Evolutionary conservation across 805 yeast species (phyloP).

Genomic region (Scheffersomyces ergatensis): DNA sequence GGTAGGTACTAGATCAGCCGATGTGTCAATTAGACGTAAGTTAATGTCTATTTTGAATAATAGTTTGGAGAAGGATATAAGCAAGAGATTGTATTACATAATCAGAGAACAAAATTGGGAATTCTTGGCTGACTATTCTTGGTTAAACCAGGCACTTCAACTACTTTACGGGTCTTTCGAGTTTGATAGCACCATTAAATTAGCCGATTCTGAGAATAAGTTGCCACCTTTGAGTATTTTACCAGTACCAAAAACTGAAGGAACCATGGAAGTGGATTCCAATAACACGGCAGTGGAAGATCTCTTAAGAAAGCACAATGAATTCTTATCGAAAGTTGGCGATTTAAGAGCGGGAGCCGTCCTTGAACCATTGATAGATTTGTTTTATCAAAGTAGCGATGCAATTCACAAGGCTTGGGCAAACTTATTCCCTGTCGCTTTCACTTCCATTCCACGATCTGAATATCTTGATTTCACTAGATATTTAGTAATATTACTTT

Average conservation of each 20-base stretch:
- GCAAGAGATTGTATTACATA: conserved; percentile 78
- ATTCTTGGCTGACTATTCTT: conserved; percentile 83
- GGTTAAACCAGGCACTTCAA: conserved; percentile 93
- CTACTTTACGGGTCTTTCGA: conserved; percentile 78
- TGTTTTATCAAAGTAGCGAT: conserved; percentile 78
- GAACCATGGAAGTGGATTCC: conserved; percentile 26
- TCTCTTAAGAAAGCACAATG: conserved; percentile 24
- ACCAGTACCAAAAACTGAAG: conserved; percentile 17
- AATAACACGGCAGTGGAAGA: conserved; percentile 14
- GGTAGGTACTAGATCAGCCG: conserved; percentile 85
- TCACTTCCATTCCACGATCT: conserved; percentile 68
- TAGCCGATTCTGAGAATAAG: conserved; percentile 48
- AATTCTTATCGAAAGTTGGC: conserved; percentile 27
- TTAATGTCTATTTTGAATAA: conserved; percentile 77
- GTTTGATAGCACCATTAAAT: conserved; percentile 40
- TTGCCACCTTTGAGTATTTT: conserved; percentile 53
- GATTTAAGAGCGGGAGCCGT: conserved; percentile 55
- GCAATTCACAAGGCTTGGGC: conserved; percentile 85
- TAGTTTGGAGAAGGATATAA: conserved; percentile 74
- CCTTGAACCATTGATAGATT: conserved; percentile 68
- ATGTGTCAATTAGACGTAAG: conserved; percentile 68
- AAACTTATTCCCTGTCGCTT: conserved; percentile 77
- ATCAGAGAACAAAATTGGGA: conserved; percentile 99
- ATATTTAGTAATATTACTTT: conserved; percentile 69
- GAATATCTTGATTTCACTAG: conserved; percentile 85